Percentiles rank a stretch among this genome's conserved stretches.
These are phyloP conservation scores for Fonsecaea pedrosoi DNA, from an alignment of 2,329 filamentous ascomycete species.

Conservation along the genomic window DNA sequence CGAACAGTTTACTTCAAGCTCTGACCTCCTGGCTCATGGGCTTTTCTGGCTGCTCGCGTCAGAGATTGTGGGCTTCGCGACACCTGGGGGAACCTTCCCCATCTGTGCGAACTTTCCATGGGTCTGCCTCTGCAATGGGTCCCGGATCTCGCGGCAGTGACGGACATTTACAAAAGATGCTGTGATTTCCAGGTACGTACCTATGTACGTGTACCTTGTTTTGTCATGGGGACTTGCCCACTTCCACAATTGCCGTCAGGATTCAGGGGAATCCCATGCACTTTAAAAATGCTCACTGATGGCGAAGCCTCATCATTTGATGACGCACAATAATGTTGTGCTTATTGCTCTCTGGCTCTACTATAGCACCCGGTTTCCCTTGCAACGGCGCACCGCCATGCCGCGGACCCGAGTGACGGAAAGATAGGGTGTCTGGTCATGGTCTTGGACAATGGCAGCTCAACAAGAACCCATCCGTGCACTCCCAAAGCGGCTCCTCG, in stretches of 20 bases:
- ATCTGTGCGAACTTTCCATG: constrained; percentile 2
- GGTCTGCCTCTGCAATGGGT: neutral
- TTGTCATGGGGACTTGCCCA: neutral
- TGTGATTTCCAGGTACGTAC: constrained; percentile 18
- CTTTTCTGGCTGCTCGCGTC: neutral
- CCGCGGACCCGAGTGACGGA: constrained; percentile 2
- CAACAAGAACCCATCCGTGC: neutral
- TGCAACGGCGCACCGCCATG: neutral
- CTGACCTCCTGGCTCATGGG: neutral
- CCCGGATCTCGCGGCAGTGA: constrained; percentile 20
- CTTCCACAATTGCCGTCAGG: neutral
- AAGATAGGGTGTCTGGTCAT: neutral
- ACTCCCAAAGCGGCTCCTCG: neutral
- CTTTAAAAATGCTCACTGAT: constrained; percentile 2
- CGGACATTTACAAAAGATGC: constrained; percentile 12
- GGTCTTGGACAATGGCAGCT: neutral
- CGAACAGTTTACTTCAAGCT: neutral
- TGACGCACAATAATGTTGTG: constrained; percentile 2
- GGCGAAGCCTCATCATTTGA: neutral
- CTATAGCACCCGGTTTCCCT: neutral
- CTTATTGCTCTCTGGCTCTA: neutral
- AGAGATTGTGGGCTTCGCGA: constrained; percentile 9
- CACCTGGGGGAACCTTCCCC: constrained; percentile 17
- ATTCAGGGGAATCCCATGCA: neutral
- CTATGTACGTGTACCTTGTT: neutral